Percentiles rank a stretch among this genome's conserved stretches.
Conservation (phyloP, 306 rosid species). For the Glycine soja region DNA sequence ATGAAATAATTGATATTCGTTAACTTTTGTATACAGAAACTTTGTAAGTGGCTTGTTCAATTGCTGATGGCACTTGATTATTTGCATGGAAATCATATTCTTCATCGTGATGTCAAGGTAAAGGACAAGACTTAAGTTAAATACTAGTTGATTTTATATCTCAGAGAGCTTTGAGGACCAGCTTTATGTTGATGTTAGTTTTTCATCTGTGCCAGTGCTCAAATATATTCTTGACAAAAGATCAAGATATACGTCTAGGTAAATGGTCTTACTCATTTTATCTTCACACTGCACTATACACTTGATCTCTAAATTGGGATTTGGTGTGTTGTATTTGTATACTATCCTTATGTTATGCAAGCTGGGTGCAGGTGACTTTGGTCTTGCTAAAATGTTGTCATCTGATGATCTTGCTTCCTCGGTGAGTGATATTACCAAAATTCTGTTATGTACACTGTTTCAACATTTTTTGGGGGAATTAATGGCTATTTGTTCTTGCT, state of each 20-base stretch:
- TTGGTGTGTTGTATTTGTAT: conserved; percentile 24
- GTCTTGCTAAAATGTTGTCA: conserved; percentile 93
- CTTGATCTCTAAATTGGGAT: conserved; percentile 1
- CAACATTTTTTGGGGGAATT: conserved; percentile 9
- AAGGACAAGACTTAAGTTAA: conserved; percentile 45
- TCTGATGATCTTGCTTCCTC: conserved; percentile 99
- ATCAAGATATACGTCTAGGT: conserved; percentile 96
- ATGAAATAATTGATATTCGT: conserved; percentile 20
- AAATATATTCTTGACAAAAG: conserved; percentile 93
- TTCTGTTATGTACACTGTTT: conserved; percentile 13
- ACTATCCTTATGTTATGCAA: conserved; percentile 32
- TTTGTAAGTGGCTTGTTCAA: conserved; percentile 97
- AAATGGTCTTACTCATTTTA: conserved; percentile 18
- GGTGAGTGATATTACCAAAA: conserved; percentile 57
- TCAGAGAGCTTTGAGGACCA: conserved; percentile 35
- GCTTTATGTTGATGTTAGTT: conserved; percentile 39
- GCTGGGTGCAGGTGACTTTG: conserved; percentile 86
- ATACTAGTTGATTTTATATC: conserved; percentile 16
- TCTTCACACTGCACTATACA: conserved; percentile 7
- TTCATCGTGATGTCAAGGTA: conserved; percentile 99
- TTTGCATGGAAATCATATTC: conserved; percentile 90
- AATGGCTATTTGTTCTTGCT: conserved; percentile 12
- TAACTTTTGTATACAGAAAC: conserved; percentile 63
- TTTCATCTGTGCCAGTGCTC: conserved; percentile 77
- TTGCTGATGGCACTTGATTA: conserved; percentile 97